A percentile compares a stretch with the other conserved stretches of the same genome.
Conservation (phyloP, 306 rosid genomes). For the Mimosa pudica region DNA sequence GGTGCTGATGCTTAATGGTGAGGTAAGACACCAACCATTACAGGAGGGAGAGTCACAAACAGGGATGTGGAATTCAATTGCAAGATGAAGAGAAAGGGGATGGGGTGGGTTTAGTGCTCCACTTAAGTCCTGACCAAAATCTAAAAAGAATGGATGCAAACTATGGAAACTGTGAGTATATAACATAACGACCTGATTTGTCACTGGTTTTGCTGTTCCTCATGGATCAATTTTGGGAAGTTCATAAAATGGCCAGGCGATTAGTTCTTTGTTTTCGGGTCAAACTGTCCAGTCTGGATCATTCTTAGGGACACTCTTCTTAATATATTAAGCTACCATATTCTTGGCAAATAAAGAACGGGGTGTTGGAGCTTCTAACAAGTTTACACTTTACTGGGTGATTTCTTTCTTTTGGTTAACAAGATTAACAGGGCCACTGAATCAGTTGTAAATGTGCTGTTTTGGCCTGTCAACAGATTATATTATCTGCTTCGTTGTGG, state of each 20-base stretch:
- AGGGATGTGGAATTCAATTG: neutral
- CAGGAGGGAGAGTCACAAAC: neutral
- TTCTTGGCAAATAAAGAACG: neutral
- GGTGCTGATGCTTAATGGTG: neutral
- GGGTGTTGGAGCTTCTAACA: neutral
- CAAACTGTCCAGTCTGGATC: neutral
- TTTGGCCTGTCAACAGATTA: neutral
- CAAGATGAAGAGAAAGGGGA: constrained; percentile 1
- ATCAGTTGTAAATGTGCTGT: neutral
- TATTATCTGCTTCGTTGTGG: neutral
- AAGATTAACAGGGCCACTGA: neutral
- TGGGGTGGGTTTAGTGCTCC: neutral
- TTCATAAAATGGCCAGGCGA: neutral
- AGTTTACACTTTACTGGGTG: neutral
- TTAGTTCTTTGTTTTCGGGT: neutral
- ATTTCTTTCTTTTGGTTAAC: neutral
- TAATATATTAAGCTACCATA: neutral
- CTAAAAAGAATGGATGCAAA: neutral
- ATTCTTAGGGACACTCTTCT: neutral
- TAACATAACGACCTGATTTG: neutral
- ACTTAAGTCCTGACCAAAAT: neutral
- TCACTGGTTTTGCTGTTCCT: constrained; percentile 1
- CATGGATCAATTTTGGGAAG: neutral
- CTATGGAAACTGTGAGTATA: neutral
- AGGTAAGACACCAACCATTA: neutral